Evolutionary conservation across 2,329 filamentous ascomycete species (phyloP), one percentile per base, ranked within the genome.

Genomic region (Clarireedia paspali): DNA sequence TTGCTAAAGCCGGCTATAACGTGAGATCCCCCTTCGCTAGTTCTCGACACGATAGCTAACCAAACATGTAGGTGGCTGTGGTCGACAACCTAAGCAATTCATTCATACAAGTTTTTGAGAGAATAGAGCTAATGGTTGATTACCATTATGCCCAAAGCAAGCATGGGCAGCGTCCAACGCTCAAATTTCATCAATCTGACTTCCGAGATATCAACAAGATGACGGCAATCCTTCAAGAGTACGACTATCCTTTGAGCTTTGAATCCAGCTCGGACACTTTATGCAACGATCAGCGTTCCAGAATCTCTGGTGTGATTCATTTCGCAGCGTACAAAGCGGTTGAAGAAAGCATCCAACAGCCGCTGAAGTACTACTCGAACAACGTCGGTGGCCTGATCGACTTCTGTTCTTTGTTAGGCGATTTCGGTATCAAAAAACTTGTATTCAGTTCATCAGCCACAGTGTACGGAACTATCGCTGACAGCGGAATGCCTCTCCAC

Each of bases 361-460:
- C 83, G 0, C 69, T 87, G 55, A 77, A 78, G 57, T 87, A 87
- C 69, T 87, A 87, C 69, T 75, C 76, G 57, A 87, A 87, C 72
- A 87, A 87, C 58, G 81, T 87, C 34, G 79, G 77, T 62, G 84
- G 83, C 0, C 71, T 87, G 5, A 74, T 87, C 48, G 75, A 83
- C 57, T 77, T 87, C 56, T 74, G 84, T 30, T 70, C 74, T 17
- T 73, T 78, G 4, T 74, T 87, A 47, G 76, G 78, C 51, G 75
- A 81, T 57, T 81, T 80, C 63, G 74, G 77, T 36, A 83, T 87
- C 69, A 84, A 82, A 63, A 84, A 79, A 42, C 81, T 87, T 59
- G 82, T 87, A 57, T 87, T 87, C 66, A 85, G 81, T 1, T 85
- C 82, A 0, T 86, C 83, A 0, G 84, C 84, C 6, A 85, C 82